A percentile compares a stretch with the other conserved stretches of the same genome.
These are phyloP conservation scores for Penicillium sp. DNA, from an alignment of 2,329 filamentous ascomycete species.

Conservation along the genomic window DNA sequence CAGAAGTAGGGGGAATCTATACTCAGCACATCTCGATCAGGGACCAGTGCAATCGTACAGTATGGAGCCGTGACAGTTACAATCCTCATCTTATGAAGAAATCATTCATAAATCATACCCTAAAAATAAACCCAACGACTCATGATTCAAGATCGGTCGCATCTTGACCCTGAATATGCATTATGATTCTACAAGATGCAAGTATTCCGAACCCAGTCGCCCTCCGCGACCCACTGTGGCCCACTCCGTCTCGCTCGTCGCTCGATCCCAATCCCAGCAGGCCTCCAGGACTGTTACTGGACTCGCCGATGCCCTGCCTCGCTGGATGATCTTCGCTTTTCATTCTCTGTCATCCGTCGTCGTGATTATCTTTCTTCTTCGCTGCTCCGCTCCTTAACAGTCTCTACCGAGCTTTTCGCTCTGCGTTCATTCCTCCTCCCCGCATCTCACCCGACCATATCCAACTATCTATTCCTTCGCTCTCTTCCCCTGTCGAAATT, in stretches of 20 bases:
- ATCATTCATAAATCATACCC: background rate
- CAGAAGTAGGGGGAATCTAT: background rate
- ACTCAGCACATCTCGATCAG: background rate
- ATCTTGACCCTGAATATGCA: slow-evolving; percentile 1
- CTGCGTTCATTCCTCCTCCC: background rate
- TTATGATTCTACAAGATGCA: background rate
- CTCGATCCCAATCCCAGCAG: background rate
- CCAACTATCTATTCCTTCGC: too few relatives aligned
- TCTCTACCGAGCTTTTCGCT: slow-evolving; percentile 1
- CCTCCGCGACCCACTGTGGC: slow-evolving; percentile 12
- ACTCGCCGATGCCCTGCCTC: background rate
- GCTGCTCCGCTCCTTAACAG: background rate
- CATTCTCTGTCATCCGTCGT: background rate
- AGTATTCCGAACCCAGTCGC: slow-evolving; percentile 3
- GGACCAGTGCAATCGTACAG: too few relatives aligned
- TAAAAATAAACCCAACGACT: background rate
- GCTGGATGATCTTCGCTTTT: background rate
- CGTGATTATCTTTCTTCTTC: background rate
- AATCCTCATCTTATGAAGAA: too few relatives aligned
- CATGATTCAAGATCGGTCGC: background rate
- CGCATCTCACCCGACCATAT: background rate
- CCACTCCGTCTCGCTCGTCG: slow-evolving; percentile 21
- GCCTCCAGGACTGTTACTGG: background rate
- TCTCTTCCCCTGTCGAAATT: too few relatives aligned
- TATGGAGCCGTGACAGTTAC: too few relatives aligned